phyloP scores from a whole-genome alignment of 1,284 basidiomycete species.

The Takashimella koratensis region DNA sequence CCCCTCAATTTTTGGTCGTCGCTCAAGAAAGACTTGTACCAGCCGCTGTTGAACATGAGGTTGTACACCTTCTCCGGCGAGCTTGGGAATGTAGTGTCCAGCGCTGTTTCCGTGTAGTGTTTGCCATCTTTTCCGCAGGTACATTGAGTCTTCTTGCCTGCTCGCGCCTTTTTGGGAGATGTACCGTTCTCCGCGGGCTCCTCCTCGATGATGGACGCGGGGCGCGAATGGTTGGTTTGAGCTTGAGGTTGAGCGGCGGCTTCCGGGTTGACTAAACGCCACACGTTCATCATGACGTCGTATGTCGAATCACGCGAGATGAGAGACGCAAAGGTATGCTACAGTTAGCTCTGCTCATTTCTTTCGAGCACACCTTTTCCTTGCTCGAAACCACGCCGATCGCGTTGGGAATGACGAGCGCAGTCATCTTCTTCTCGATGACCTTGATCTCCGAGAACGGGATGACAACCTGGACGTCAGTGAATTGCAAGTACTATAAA shows the following conservation, averaged over 20 bases:
- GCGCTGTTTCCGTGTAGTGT: conserved; percentile 69
- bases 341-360: conserved; percentile 27
- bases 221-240: conserved; percentile 23
- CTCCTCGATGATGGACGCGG: conserved; percentile 25
- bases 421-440: conserved; percentile 97
- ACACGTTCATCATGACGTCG: conserved; percentile 95
- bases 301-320: conserved; percentile 92
- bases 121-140: conserved; percentile 66
- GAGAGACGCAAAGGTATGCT: conserved; percentile 95
- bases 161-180: conserved; percentile 1
- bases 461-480: conserved; percentile 65
- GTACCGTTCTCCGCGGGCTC: conserved; percentile 6
- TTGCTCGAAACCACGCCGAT: conserved; percentile 83
- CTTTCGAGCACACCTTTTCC: conserved; percentile 45
- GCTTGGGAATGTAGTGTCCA: conserved; percentile 77
- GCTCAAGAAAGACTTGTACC: conserved; percentile 89
- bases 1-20: conserved; percentile 85
- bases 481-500: not conserved
- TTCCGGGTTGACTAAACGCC: conserved; percentile 82
- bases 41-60: conserved; percentile 91
- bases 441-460: conserved; percentile 85
- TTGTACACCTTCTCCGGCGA: conserved; percentile 94
- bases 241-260: conserved; percentile 49
- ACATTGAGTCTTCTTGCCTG: conserved; percentile 59
- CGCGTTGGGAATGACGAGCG: conserved; percentile 96